Evolutionary conservation across 768 basidiomycete species (phyloP), one percentile per base, ranked within the genome.

Genomic region (Serendipita indica): DNA sequence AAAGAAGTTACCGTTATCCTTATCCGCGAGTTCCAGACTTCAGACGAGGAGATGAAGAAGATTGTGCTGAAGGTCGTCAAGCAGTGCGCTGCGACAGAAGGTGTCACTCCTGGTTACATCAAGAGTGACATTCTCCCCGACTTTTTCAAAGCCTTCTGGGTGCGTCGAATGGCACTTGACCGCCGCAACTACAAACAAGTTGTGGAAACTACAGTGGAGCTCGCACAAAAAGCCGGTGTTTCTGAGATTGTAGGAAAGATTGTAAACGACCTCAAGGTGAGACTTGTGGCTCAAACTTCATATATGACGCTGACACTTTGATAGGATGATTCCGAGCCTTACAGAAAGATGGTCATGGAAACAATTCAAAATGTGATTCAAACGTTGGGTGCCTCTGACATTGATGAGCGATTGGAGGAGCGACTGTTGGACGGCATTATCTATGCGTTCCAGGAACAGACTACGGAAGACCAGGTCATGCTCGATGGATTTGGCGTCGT

Each of bases 11-110:
- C 89, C 10, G 86, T 92, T 63, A 93, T 94, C 68, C 85, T 94
- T 59, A 94, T 94, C 62, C 90, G 96, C 67, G 94, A 97, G 73
- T 98, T 97, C 76, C 92, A 94, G 70, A 96, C 93, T 3, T 94
- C 94, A 6, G 96, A 99, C 69, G 96, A 99, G 70, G 96, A 99
- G 76, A 99, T 99, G 96, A 94, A 98, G 80, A 96, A 98, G 78
- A 98, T 98, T 64, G 96, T 99, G 3, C 73, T 99, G 56, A 98
- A 98, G 71, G 96, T 99, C 59, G 93, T 98, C 65, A 96, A 98
- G 72, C 96, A 98, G 70, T 98, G 96, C 67, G 90, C 96, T 32
- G 89, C 91, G 6, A 99, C 96, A 1, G 96, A 99, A 68, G 96
- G 96, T 73, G 96, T 99, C 34, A 91, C 91, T 0, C 82, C 96